phyloP scores from a whole-genome alignment of 129 eudicot genomes.

The Centaurea solstitialis region DNA sequence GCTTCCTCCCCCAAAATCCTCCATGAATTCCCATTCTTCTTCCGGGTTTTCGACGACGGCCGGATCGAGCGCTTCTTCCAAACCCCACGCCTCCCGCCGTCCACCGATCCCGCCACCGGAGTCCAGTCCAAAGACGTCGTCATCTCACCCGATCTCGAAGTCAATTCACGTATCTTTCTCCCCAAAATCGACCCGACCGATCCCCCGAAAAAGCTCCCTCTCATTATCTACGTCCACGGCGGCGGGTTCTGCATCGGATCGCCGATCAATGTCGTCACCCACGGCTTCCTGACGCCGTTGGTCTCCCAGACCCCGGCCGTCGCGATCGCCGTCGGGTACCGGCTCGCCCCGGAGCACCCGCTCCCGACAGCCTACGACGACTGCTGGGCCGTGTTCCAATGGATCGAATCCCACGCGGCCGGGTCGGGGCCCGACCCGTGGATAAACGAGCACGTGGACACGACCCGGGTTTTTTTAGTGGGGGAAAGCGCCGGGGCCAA shows the following conservation, averaged over 20 bases:
- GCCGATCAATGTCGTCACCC: constrained; percentile 29
- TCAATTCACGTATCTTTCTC: constrained; percentile 46
- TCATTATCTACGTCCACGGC: constrained; percentile 53
- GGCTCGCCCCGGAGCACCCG: constrained; percentile 55
- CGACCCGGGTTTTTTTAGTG: constrained; percentile 23
- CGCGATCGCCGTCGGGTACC: constrained; percentile 42
- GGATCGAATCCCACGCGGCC: constrained; percentile 42
- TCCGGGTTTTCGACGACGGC: constrained; percentile 44
- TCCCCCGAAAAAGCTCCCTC: constrained; percentile 36
- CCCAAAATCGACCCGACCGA: constrained; percentile 23
- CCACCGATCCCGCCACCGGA: constrained; percentile 46
- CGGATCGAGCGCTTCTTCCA: constrained; percentile 34
- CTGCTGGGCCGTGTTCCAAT: constrained; percentile 42
- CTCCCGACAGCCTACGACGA: constrained; percentile 52
- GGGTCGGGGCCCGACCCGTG: constrained; percentile 46
- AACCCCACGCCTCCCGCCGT: constrained; percentile 26
- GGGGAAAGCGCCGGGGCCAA: constrained; percentile 65
- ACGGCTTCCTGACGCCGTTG: constrained; percentile 26
- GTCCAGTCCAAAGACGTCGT: constrained; percentile 63
- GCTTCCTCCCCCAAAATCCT: constrained; percentile 32
- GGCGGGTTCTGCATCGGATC: constrained; percentile 57
- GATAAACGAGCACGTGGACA: constrained; percentile 48
- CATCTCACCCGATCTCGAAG: constrained; percentile 27
- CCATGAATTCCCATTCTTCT: constrained; percentile 42
- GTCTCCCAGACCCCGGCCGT: constrained; percentile 32